Base-by-base conservation (phyloP, 352 stramenopile genomes). In the Lagenidium giganteum region DNA sequence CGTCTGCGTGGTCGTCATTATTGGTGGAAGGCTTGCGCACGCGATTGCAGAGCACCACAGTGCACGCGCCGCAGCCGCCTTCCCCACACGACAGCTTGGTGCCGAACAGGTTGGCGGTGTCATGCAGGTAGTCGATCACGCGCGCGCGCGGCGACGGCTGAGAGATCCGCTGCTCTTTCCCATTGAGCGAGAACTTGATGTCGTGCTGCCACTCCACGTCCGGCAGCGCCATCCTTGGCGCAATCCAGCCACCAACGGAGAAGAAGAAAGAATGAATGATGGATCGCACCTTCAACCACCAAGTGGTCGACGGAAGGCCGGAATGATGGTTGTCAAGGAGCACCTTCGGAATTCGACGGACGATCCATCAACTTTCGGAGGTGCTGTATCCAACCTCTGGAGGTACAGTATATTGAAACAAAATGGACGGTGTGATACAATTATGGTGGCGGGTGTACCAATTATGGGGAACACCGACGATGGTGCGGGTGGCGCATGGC, bases 81-180 rank as follows among this genome's bases (percentile, higher is more conserved):
- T 69, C 60, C 20, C 56, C 51, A 25, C 60, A 69, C 27, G 47
- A 47, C 28, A 93, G 50, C 47, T 95, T 95, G n/a, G 75, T 83
- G 30, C 79, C 83, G 0, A 58, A 84, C 26, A 93, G 64, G 11
- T 38, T n/a, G 33, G 78, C 60, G 5, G 56, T 63, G 40, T 82
- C 66, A 22, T 80, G 61, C 9, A 95, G 51, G 42, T 80, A 93
- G 18, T 69, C 64, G 1, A 93, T 53, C n/a, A 95, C 59, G 12
- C 30, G 55, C 28, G 47, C 45, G 67, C 79, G 14, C 12, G 51
- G 33, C 16, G 23, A 25, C 21, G 54, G 54, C 17, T 17, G 41
- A 11, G 18, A 20, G 24, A 63, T 42, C 30, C 27, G 40, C 35
- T 57, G 35, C 24, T 36, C 32, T 7, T 37, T 41, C 20, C 47